A percentile compares a stretch with the other conserved stretches of the same genome.
phyloP scores from a whole-genome alignment of 2,329 filamentous ascomycete genomes.

The Hymenoscyphus repandus region DNA sequence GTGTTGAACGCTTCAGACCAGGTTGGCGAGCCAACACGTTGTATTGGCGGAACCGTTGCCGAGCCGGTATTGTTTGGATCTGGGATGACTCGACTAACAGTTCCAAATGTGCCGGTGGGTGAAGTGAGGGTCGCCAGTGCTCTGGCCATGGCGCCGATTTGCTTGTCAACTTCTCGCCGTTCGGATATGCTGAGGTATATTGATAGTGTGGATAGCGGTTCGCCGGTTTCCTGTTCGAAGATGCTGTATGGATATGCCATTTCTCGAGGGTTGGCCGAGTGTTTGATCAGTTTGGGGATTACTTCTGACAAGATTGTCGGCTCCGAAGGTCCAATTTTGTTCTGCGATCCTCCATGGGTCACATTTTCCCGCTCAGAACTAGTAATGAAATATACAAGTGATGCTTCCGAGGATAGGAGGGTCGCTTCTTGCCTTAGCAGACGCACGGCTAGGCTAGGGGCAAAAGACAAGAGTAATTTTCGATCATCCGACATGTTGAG shows the following conservation, averaged over 20 bases:
- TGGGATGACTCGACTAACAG: constrained; percentile 23
- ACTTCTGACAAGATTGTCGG: background rate
- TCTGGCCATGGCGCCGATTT: constrained; percentile 26
- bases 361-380: constrained; percentile 8
- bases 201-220: constrained; percentile 23
- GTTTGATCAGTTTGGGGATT: constrained; percentile 29
- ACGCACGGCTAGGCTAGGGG: constrained; percentile 25
- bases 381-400: constrained; percentile 25
- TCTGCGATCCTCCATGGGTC: constrained; percentile 3
- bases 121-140: constrained; percentile 26
- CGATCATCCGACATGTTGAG: constrained; percentile 29
- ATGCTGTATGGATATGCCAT: constrained; percentile 30
- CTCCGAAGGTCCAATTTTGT: background rate
- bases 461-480: constrained; percentile 26
- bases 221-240: constrained; percentile 21
- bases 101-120: constrained; percentile 27
- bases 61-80: constrained; percentile 8
- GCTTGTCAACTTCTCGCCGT: constrained; percentile 23
- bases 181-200: constrained; percentile 24
- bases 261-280: constrained; percentile 27
- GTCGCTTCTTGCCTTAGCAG: constrained; percentile 29
- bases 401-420: constrained; percentile 28
- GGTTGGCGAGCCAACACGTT: constrained; percentile 32
- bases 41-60: constrained; percentile 1
- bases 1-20: constrained; percentile 55